Conservation (phyloP, 2,329 filamentous ascomycete species). For the Pestalotiopsis sp. region DNA sequence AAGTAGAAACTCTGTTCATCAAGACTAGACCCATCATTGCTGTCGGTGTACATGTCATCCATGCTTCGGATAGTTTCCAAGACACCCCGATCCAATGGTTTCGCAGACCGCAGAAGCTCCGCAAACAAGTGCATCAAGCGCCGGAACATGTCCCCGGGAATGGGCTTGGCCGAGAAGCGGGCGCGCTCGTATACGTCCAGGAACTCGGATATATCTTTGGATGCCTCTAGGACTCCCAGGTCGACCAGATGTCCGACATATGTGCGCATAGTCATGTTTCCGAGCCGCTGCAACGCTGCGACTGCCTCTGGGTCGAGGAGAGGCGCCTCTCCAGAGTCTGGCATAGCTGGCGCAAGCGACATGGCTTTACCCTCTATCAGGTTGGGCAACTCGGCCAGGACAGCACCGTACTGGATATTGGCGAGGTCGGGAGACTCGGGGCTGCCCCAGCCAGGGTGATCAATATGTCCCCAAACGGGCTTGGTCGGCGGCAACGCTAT, state of each 20-base stretch:
- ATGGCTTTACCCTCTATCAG: constrained; percentile 91
- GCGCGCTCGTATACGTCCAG: constrained; percentile 79
- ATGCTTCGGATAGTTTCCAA: constrained; percentile 37
- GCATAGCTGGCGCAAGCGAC: constrained; percentile 70
- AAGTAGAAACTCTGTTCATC: neutral
- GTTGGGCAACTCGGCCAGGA: constrained; percentile 82
- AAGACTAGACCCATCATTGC: constrained; percentile 11
- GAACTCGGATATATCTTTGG: constrained; percentile 58
- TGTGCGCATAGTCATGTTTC: constrained; percentile 73
- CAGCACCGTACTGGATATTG: constrained; percentile 79
- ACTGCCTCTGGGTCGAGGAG: constrained; percentile 69
- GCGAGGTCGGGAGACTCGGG: constrained; percentile 75
- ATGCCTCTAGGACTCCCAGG: constrained; percentile 59
- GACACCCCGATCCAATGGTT: constrained; percentile 56
- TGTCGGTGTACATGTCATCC: constrained; percentile 19
- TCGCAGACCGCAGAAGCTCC: constrained; percentile 77
- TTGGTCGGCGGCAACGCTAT: constrained; percentile 51
- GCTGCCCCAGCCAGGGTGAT: constrained; percentile 87
- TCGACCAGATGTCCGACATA: constrained; percentile 74
- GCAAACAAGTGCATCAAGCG: constrained; percentile 84
- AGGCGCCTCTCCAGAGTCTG: constrained; percentile 38
- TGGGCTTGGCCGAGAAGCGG: constrained; percentile 73
- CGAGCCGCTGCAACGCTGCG: constrained; percentile 69
- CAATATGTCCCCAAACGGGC: constrained; percentile 78
- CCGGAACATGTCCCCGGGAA: constrained; percentile 73